Evolutionary conservation across 140 eudicot species (phyloP), one percentile per base, ranked within the genome.

Genomic region (Flaveria floridana): DNA sequence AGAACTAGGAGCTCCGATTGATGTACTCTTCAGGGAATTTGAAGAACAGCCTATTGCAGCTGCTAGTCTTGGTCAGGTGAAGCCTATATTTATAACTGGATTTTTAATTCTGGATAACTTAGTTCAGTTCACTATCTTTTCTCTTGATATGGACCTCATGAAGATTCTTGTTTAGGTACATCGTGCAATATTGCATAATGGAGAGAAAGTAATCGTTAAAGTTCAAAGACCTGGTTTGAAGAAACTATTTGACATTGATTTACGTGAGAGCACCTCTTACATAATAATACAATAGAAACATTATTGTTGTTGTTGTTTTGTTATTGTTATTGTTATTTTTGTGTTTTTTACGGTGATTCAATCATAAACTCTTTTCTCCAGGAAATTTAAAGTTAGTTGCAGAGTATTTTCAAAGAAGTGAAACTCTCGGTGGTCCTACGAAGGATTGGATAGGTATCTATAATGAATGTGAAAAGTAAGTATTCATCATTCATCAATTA

Each of bases 21-120:
- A 86, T 64, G 55, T 85, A 74, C 78, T 94, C 50, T 94, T 88
- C 65, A 85, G 75, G 87, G 99, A 80, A 74, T 94, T 94, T 79
- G 99, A 90, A 83, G 99, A 90, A 16, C 79, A 74, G 26, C 99
- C 99, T 12, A 88, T 94, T 74, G 99, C 99, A 74, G 97, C 99
- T 71, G 99, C 99, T 82, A 94, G 99, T 84, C 99, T 94, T 84
- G 99, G 99, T 73, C 99, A 94, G 97, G 99, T 92, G 79, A 80
- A 68, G 26, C 53, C 65, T 20, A 59, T 58, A 13, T 64, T 6
- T 34, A 15, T 30, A 34, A 63, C 8, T n/a, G 46, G 23, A 25
- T 63, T 34, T 28, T 63, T 4, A 26, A 28, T 13, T 75, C 19
- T 66, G n/a, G 28, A 14, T 41, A 25, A 48, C 64, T 21, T 26